Evolutionary conservation across 2,329 filamentous ascomycete species (phyloP), one percentile per base, ranked within the genome.

Genomic region (Apiospora rasikravindrae): DNA sequence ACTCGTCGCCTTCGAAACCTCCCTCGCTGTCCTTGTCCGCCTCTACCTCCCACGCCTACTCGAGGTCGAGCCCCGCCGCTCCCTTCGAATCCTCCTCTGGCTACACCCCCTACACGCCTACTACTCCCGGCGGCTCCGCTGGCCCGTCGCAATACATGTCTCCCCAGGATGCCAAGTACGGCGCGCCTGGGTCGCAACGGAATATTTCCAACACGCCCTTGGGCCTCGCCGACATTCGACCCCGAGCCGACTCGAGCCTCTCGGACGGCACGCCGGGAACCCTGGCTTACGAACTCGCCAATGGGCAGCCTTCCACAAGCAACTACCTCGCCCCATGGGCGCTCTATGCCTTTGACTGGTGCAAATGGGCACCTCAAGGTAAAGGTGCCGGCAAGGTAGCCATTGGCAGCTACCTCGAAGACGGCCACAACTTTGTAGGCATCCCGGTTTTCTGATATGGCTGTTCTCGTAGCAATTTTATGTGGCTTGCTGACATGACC

Each of bases 311-410:
- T 80, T 82, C 93, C 80, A 97, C 96, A 75, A 97, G 94, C 86
- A 98, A 96, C 81, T 98, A 98, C 80, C 85, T 97, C 74, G 95
- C 96, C 5, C 95, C 96, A 0, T 99, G 96, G 94, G 93, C 95
- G 19, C 92, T 97, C 71, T 99, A 98, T 82, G 96, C 96, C 16
- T 96, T 97, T 78, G 96, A 99, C 84, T 99, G 96, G 96, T 99
- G 96, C 86, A 99, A 99, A 83, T 99, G 96, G 96, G 91, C 93
- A 22, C 91, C 96, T 2, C 90, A 94, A 78, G 91, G 84, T 78
- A 91, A 91, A 76, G 92, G 94, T 74, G 94, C 94, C 4, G 96
- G 96, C 51, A 98, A 98, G 83, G 89, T 99, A 77, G 96, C 96
- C 16, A 88, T 99, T 51, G 96, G 96, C 73, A 99, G 96, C 85